These are phyloP conservation scores for Dissophora globulifera DNA, from an alignment of 192 early-diverging fungal genomes.

Conservation along the genomic window DNA sequence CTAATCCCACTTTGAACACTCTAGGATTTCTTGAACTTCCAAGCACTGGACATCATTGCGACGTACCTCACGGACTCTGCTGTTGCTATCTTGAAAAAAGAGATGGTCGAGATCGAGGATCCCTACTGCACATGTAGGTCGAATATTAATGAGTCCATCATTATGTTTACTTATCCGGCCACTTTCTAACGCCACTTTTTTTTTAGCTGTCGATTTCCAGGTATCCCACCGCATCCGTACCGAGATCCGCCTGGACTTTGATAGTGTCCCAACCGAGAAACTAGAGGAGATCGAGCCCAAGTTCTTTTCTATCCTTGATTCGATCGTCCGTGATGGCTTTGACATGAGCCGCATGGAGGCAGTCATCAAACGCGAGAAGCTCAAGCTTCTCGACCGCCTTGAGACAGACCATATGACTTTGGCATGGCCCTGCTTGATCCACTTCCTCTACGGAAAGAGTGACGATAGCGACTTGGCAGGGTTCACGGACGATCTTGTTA, in stretches of 20 bases:
- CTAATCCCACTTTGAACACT: too few relatives aligned
- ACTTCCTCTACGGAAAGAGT: slow-evolving; percentile 64
- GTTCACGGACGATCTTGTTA: slow-evolving; percentile 55
- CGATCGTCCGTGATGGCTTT: slow-evolving; percentile 60
- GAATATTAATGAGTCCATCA: background rate
- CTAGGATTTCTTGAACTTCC: slow-evolving; percentile 40
- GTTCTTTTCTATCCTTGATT: slow-evolving; percentile 58
- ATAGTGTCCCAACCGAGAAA: slow-evolving; percentile 65
- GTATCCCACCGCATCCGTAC: slow-evolving; percentile 57
- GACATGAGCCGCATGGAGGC: slow-evolving; percentile 67
- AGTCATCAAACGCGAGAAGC: slow-evolving; percentile 61
- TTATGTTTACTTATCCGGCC: background rate
- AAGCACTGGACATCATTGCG: slow-evolving; percentile 37
- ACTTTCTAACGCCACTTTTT: background rate
- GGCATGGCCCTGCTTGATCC: slow-evolving; percentile 49
- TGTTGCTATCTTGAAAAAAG: slow-evolving; percentile 63
- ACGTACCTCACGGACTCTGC: slow-evolving; percentile 69
- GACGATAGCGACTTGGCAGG: slow-evolving; percentile 60
- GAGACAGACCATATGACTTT: slow-evolving; percentile 46
- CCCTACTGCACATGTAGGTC: slow-evolving; percentile 66
- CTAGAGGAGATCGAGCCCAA: slow-evolving; percentile 58
- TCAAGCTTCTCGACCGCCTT: slow-evolving; percentile 54
- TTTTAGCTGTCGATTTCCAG: slow-evolving; percentile 57
- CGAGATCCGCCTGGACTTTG: slow-evolving; percentile 54
- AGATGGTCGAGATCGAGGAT: slow-evolving; percentile 71